Evolutionary conservation across 73 alveolate species (phyloP), one percentile per base, ranked within the genome.

Genomic region (Symbiodinium natans): DNA sequence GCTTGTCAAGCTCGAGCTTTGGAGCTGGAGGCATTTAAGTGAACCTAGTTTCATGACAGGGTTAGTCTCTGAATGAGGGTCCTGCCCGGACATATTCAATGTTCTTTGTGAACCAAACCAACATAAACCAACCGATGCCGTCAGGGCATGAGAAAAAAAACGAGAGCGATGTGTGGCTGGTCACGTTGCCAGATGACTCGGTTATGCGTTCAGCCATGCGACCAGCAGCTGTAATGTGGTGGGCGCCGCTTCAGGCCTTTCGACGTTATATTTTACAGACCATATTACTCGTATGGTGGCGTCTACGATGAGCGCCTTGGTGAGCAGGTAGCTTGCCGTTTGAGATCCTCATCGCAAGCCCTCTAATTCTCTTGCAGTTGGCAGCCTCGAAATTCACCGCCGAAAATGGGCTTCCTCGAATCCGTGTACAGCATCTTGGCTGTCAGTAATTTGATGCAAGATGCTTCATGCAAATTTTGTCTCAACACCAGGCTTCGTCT

Each of bases 391-490:
- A 52, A 29, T 52, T 52, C 71, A 8, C 86, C 86, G 29, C 88
- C 96, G 33, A 68, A 74, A 42, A 68, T 73, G 90, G 98, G 98
- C 42, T 92, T 92, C 80, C 73, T 92, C 54, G 98, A 92, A 54
- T 92, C 98, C 2, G 98, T 92, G 82, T 92, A 74, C 98, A 92
- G 98, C 85, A 33, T n/a, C 85, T 75, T 31, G 41, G 42, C 43
- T 33, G 41, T 10, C 33, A 34, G 46, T 33, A 19, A 15, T 29
- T 25, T 29, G 36, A 36, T 68, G 82, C 82, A 68, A 23, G 21
- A 19, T 29, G 33, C 39, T 29, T 68, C 1, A 68, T 68, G 82
- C 5, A 68, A 68, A 29, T 29, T 25, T n/a, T 68, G 41, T 19
- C 0, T 13, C n/a, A 33, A 19, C 36, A 1, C 29, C 43, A 75